These are phyloP conservation scores for Fraxinus cuspidata DNA, from an alignment of 257 asterid genomes.

Conservation along the genomic window DNA sequence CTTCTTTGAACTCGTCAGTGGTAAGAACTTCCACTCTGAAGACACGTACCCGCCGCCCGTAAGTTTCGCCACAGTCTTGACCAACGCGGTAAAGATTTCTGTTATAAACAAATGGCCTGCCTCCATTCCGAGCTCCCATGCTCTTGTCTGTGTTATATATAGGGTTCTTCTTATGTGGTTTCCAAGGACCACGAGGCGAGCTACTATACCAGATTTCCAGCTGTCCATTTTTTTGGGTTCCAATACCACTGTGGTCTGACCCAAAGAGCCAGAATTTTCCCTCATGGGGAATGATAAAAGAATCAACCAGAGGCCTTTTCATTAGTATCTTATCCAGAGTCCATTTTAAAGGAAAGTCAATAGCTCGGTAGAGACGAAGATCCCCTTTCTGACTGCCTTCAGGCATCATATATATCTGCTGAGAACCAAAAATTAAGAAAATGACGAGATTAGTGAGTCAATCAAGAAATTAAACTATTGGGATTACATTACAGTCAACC, in stretches of 20 bases:
- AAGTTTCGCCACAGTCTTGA: conserved; percentile 88
- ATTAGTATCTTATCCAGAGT: conserved; percentile 56
- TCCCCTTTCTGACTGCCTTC: conserved; percentile 90
- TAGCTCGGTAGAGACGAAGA: conserved; percentile 88
- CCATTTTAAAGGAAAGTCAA: conserved; percentile 83
- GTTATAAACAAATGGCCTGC: conserved; percentile 71
- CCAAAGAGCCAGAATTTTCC: conserved; percentile 93
- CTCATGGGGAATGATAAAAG: conserved; percentile 64
- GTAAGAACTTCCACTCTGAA: conserved; percentile 67
- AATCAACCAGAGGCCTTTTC: conserved; percentile 77
- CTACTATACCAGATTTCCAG: conserved; percentile 84
- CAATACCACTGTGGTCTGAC: conserved; percentile 81
- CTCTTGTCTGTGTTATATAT: conserved; percentile 72
- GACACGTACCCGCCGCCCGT: conserved; percentile 67
- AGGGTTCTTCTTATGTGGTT: conserved; percentile 80
- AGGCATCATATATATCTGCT: conserved; percentile 94
- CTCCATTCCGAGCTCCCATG: conserved; percentile 93
- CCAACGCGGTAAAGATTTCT: conserved; percentile 80
- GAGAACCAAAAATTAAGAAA: not conserved
- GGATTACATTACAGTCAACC: not conserved
- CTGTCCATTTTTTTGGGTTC: conserved; percentile 75
- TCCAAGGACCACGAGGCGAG: conserved; percentile 94
- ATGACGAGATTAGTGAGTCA: not conserved
- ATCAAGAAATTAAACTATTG: not conserved
- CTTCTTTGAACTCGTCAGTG: conserved; percentile 65